Conservation (phyloP, 176 grass and related monocot species). For the Carex myosuroides region DNA sequence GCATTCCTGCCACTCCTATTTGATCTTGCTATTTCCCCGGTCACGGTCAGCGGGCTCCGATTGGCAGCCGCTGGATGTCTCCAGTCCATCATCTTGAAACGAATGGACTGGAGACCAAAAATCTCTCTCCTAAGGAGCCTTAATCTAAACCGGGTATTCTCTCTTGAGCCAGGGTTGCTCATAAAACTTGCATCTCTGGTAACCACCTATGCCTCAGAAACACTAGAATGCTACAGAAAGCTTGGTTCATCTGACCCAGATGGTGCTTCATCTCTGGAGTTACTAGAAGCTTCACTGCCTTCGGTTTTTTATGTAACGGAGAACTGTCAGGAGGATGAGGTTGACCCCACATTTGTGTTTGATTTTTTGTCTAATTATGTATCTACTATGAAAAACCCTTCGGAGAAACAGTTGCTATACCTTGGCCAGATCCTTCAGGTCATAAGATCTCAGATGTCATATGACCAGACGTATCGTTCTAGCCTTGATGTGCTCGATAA, state of each 20-base stretch:
- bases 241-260: constrained; percentile 52
- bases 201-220: constrained; percentile 56
- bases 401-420: constrained; percentile 64
- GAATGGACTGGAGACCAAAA: constrained; percentile 76
- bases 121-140: constrained; percentile 63
- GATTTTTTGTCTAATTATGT: constrained; percentile 86
- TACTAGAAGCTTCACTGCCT: constrained; percentile 72
- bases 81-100: constrained; percentile 61
- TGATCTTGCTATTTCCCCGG: constrained; percentile 59
- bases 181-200: constrained; percentile 59
- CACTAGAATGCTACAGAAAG: constrained; percentile 64
- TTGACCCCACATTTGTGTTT: constrained; percentile 54
- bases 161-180: constrained; percentile 41
- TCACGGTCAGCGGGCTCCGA: constrained; percentile 35
- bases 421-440: constrained; percentile 67
- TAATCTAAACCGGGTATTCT: constrained; percentile 35
- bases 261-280: constrained; percentile 41
- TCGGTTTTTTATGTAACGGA: constrained; percentile 75
- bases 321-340: constrained; percentile 51
- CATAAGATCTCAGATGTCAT: constrained; percentile 61
- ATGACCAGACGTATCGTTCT: constrained; percentile 56
- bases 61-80: constrained; percentile 60
- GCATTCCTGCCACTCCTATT: constrained; percentile 79
- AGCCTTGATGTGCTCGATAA: constrained; percentile 87
- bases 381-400: constrained; percentile 54